Percentiles rank a stretch among this genome's conserved stretches.
Conservation (phyloP, 148 eudicot species). For the Rhododendron vialii region DNA sequence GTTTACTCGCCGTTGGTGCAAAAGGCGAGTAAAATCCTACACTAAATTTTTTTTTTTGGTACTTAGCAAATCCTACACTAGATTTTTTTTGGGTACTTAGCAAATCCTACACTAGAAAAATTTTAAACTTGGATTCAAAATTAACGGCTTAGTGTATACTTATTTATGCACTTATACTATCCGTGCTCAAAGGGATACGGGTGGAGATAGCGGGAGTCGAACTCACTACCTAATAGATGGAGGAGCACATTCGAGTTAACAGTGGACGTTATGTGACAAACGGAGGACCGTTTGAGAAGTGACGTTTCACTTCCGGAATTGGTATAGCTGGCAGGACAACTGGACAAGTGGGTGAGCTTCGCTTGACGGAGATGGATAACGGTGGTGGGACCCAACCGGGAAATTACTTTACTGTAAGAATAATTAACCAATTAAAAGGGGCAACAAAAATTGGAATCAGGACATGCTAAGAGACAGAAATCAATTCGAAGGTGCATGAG, state of each 20-base stretch:
- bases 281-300: not conserved
- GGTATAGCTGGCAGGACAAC: not conserved
- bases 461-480: not conserved
- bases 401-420: too few species aligned
- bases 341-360: not conserved
- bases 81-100: too few species aligned
- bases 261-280: not conserved
- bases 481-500: not conserved
- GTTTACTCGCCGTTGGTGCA: not conserved
- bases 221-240: too few species aligned
- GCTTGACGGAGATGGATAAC: slow-evolving; percentile 9
- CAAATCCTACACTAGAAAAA: too few species aligned
- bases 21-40: too few species aligned
- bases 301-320: not conserved
- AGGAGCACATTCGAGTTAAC: not conserved
- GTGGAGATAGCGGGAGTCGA: too few species aligned
- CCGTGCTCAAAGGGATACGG: too few species aligned
- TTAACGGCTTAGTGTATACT: too few species aligned
- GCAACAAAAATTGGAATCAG: not conserved
- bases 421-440: not conserved
- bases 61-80: too few species aligned
- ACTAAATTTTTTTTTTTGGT: too few species aligned
- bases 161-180: too few species aligned
- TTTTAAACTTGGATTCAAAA: too few species aligned
- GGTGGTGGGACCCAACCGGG: not conserved